Percentiles rank a stretch among this genome's conserved stretches.
These are phyloP conservation scores for Nitzschia sp. DNA, from an alignment of 108 stramenopile species.

Conservation along the genomic window DNA sequence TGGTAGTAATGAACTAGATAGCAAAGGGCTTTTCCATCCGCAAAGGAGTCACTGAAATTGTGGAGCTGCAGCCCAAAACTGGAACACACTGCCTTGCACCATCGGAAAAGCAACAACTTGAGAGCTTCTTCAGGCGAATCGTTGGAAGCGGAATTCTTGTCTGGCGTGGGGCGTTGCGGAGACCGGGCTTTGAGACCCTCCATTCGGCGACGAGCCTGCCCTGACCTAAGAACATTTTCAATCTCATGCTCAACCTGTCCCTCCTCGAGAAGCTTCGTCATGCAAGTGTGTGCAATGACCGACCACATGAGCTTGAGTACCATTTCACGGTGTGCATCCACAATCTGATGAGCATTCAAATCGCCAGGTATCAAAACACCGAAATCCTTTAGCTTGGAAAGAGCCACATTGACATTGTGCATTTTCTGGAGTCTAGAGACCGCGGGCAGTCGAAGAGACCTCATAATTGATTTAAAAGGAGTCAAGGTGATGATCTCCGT, in stretches of 20 bases:
- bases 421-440: slow-evolving; percentile 89
- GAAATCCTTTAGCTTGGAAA: slow-evolving; percentile 40
- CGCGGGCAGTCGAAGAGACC: slow-evolving; percentile 81
- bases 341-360: slow-evolving; percentile 75
- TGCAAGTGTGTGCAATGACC: slow-evolving; percentile 56
- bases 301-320: slow-evolving; percentile 84
- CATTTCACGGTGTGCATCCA: slow-evolving; percentile 83
- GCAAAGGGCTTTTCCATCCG: slow-evolving; percentile 86
- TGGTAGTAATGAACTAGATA: slow-evolving; percentile 91
- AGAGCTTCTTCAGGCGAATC: slow-evolving; percentile 41
- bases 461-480: slow-evolving; percentile 45
- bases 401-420: slow-evolving; percentile 83
- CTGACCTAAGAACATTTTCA: slow-evolving; percentile 41
- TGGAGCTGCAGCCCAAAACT: slow-evolving; percentile 60
- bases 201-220: slow-evolving; percentile 16
- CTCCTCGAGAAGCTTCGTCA: slow-evolving; percentile 39
- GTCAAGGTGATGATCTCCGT: slow-evolving; percentile 64
- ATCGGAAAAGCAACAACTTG: slow-evolving; percentile 62
- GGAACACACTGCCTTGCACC: slow-evolving; percentile 86
- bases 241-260: slow-evolving; percentile 56
- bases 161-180: background rate
- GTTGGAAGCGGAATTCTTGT: background rate
- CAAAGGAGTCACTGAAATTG: slow-evolving; percentile 83
- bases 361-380: slow-evolving; percentile 61
- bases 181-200: background rate